A percentile compares a stretch with the other conserved stretches of the same genome.
Conservation (phyloP, 306 rosid species). For the Ochetophila trinervis region DNA sequence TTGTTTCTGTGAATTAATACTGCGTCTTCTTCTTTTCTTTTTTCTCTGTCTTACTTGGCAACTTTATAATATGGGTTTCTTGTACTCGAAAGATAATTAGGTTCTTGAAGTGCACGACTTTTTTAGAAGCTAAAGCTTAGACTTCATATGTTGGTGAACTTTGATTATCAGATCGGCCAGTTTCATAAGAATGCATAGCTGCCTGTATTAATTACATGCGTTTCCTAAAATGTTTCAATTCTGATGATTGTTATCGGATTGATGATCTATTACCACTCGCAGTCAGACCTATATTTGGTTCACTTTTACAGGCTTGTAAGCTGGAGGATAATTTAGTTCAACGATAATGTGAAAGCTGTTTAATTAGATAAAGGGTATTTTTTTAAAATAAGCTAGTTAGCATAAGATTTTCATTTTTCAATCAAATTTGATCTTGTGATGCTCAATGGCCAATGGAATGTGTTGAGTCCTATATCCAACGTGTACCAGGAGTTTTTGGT, state of each 20-base stretch:
- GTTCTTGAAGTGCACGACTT: slow-evolving; percentile 7
- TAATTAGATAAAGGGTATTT: slow-evolving; percentile 12
- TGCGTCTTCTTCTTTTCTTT: neutral
- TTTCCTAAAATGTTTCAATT: neutral
- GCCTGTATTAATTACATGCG: neutral
- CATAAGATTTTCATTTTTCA: neutral
- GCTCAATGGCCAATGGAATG: neutral
- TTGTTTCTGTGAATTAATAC: slow-evolving; percentile 3
- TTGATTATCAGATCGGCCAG: slow-evolving; percentile 4
- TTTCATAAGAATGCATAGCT: neutral
- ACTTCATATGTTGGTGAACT: neutral
- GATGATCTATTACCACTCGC: neutral
- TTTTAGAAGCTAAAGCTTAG: neutral
- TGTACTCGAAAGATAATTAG: neutral
- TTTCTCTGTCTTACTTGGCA: slow-evolving; percentile 6
- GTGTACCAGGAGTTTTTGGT: neutral
- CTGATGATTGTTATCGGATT: slow-evolving; percentile 3
- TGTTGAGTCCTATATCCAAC: neutral
- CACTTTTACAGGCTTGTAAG: neutral
- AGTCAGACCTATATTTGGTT: neutral
- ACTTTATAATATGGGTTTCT: neutral
- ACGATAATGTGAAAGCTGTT: slow-evolving; percentile 4
- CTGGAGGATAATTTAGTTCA: neutral
- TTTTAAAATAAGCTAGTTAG: neutral
- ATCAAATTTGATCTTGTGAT: neutral